A percentile compares a stretch with the other conserved stretches of the same genome.
phyloP scores from a whole-genome alignment of 78 protist genomes.

The Dictyostelium intermedium region DNA sequence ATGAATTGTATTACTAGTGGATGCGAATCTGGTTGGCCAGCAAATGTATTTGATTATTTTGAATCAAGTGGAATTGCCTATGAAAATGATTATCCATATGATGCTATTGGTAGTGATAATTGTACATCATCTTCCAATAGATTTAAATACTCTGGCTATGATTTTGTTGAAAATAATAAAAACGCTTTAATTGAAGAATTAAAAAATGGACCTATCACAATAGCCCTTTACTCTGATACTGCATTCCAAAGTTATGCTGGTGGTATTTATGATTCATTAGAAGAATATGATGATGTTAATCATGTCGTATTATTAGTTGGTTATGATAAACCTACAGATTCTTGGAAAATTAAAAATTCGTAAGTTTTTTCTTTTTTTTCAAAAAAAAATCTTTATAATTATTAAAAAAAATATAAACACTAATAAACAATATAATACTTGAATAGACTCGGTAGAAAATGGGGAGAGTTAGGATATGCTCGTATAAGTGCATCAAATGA shows the following conservation, averaged over 20 bases:
- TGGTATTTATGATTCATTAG: neutral
- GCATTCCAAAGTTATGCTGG: neutral
- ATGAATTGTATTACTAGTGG: constrained; percentile 4
- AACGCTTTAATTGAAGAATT: neutral
- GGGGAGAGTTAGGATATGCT: neutral
- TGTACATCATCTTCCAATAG: neutral
- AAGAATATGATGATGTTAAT: neutral
- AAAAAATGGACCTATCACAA: neutral
- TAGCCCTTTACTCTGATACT: neutral
- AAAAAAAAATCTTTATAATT: neutral
- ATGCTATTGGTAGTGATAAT: neutral
- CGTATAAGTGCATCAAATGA: neutral
- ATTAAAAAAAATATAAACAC: neutral
- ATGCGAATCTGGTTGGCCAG: neutral
- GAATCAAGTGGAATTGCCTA: neutral
- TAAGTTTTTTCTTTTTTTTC: no score
- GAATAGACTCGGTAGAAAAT: neutral
- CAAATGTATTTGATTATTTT: neutral
- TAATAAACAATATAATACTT: neutral
- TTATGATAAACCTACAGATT: neutral
- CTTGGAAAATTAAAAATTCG: constrained; percentile 18
- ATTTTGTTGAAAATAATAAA: neutral
- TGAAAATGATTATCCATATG: neutral
- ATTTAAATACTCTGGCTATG: neutral
- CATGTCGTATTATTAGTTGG: constrained; percentile 27